Evolutionary conservation across 2,329 filamentous ascomycete species (phyloP), one percentile per base, ranked within the genome.

Genomic region (Chrysosporium queenslandicum): DNA sequence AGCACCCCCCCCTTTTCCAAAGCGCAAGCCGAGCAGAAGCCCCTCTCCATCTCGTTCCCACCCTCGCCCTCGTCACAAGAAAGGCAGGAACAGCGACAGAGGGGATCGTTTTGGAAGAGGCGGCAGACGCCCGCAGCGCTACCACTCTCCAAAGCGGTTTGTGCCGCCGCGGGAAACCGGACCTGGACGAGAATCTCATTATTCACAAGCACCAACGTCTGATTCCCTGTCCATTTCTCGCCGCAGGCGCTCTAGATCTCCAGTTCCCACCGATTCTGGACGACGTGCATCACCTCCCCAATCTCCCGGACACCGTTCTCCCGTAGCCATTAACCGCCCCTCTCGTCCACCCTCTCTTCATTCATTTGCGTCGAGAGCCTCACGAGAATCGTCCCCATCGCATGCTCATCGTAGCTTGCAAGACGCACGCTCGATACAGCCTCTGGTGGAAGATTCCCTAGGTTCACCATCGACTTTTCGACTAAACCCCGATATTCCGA

Each of bases 11-110:
- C 60, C 27, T 60, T 64, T 51, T 60, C 59, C 29, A 70, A 71
- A 49, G 62, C 64, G 68, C 46, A 67, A 66, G 58, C 65, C 69
- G 55, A 72, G 66, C 52, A 66, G 68, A 52, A 71, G 68, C 56
- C 67, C 68, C 51, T 72, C 71, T 27, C 68, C 59, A 50, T 48
- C 66, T 41, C 61, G 60, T 43, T 59, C 58, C 34, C 61, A 60
- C 50, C 63, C 56, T 21, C 61, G 61, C 45, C 62, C 62, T 30
- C 59, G 61, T 46, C 58, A 61, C 37, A 65, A 50, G 18, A 25
- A 64, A 34, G 60, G 62, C 34, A 61, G 64, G 53, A 62, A 66
- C 55, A 67, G 64, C 58, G 68, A 66, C 49, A 67, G 67, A 58
- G 65, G 69, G 51, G 67, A 68, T 43, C 63, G 61, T 46, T 58